A percentile compares a stretch with the other conserved stretches of the same genome.
Evolutionary conservation across 2,329 filamentous ascomycete species (phyloP).

Genomic region (Penicillium sp.): DNA sequence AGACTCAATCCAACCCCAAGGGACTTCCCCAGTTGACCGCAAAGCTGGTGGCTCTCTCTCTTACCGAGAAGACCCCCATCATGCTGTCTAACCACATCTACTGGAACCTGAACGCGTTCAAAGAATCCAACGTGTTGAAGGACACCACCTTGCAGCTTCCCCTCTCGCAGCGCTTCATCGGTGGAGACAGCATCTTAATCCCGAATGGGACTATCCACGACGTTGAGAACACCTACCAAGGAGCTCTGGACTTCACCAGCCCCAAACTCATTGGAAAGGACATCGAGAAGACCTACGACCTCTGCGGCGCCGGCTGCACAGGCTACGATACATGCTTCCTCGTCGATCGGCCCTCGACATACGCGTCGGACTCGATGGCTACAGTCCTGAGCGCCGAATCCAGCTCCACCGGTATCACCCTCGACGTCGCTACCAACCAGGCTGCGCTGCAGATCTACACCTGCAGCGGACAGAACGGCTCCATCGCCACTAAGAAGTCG

Average conservation of each 20-base stretch:
- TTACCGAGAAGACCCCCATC: conserved; percentile 42
- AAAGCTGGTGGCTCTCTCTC: conserved; percentile 37
- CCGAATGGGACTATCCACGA: conserved; percentile 67
- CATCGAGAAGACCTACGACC: conserved; percentile 54
- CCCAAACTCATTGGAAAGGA: conserved; percentile 72
- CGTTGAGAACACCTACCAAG: conserved; percentile 60
- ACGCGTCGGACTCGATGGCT: conserved; percentile 29
- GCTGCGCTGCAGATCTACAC: conserved; percentile 81
- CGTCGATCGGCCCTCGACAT: conserved; percentile 36
- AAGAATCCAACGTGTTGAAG: conserved; percentile 36
- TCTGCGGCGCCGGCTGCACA: conserved; percentile 73
- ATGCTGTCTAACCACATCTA: conserved; percentile 46
- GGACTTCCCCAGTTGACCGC: conserved; percentile 39
- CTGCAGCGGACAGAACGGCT: conserved; percentile 68
- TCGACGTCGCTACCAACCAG: conserved; percentile 77
- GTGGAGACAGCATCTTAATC: conserved; percentile 55
- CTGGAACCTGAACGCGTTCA: conserved; percentile 46
- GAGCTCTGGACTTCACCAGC: conserved; percentile 54
- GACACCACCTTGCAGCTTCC: conserved; percentile 41
- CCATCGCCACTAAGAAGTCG: conserved; percentile 36
- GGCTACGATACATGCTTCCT: conserved; percentile 64
- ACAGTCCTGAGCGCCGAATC: conserved; percentile 54
- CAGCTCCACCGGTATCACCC: conserved; percentile 66
- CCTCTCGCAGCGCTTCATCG: conserved; percentile 39
- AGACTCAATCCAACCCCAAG: conserved; percentile 31